Evolutionary conservation across 305 asterid species (phyloP).

Genomic region (Rubia balearica): DNA sequence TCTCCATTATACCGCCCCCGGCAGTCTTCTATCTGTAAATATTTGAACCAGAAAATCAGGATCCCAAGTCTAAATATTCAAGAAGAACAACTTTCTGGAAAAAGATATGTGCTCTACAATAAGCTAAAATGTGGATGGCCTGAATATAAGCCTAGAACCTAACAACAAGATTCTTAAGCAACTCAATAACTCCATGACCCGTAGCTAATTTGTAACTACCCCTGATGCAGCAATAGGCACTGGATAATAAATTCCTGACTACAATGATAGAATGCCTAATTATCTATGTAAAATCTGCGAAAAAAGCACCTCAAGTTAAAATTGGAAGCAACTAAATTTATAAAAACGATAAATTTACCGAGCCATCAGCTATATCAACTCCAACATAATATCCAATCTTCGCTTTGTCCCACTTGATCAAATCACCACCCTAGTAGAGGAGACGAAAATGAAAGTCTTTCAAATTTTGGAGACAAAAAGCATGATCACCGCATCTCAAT

Average conservation of each 20-base stretch:
- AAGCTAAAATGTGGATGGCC: not conserved
- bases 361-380: slow-evolving; percentile 90
- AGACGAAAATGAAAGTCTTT: not conserved
- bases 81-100: no score
- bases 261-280: not conserved
- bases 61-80: no score
- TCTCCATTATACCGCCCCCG: slow-evolving; percentile 95
- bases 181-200: not conserved
- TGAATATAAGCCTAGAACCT: not conserved
- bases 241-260: not conserved
- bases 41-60: not conserved
- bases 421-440: slow-evolving; percentile 75
- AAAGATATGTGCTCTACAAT: no score
- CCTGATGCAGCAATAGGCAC: not conserved
- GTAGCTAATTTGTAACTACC: not conserved
- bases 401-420: slow-evolving; percentile 98
- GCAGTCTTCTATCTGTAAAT: slow-evolving; percentile 79
- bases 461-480: not conserved
- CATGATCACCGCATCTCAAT: not conserved
- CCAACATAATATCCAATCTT: slow-evolving; percentile 85
- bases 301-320: not conserved
- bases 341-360: slow-evolving; percentile 37
- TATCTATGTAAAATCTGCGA: not conserved
- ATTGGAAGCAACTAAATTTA: slow-evolving; percentile 18
- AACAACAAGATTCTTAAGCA: not conserved